Evolutionary conservation across 148 eudicot species (phyloP).

Genomic region (Oxyria digyna): DNA sequence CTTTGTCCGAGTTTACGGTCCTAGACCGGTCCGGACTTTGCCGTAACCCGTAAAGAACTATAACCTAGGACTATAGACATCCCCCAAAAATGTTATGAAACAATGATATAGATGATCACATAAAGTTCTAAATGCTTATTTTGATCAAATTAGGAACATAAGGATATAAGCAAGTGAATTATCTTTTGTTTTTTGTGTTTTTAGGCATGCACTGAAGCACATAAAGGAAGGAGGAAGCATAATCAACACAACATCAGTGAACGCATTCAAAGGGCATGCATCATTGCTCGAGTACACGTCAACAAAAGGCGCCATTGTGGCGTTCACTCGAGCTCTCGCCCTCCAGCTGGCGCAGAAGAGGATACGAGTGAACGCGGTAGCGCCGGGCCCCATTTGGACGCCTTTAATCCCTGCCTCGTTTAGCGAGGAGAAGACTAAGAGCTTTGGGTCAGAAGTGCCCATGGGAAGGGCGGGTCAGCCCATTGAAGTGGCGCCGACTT

Average conservation of each 20-base stretch:
- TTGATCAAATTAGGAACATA: too few relatives aligned
- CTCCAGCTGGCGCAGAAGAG: slow-evolving; percentile 51
- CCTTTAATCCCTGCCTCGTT: slow-evolving; percentile 71
- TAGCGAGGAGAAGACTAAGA: slow-evolving; percentile 27
- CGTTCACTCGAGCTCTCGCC: slow-evolving; percentile 58
- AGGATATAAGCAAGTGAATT: too few relatives aligned
- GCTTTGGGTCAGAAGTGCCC: slow-evolving; percentile 53
- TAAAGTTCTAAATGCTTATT: too few relatives aligned
- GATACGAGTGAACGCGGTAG: slow-evolving; percentile 62
- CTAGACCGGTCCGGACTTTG: too few relatives aligned
- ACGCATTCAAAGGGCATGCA: slow-evolving; percentile 53
- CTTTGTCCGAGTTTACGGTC: too few relatives aligned
- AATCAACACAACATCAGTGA: slow-evolving; percentile 60
- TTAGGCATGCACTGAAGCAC: slow-evolving; percentile 68
- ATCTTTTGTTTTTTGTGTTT: too few relatives aligned
- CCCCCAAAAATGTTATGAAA: too few relatives aligned
- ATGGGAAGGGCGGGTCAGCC: slow-evolving; percentile 86
- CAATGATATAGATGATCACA: too few relatives aligned
- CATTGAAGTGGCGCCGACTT: slow-evolving; percentile 56
- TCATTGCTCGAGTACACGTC: slow-evolving; percentile 55
- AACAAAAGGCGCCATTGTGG: slow-evolving; percentile 71
- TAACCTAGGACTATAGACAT: too few relatives aligned
- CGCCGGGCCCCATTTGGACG: slow-evolving; percentile 85
- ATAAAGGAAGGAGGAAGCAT: slow-evolving; percentile 63
- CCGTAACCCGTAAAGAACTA: too few relatives aligned